A percentile compares a stretch with the other conserved stretches of the same genome.
Evolutionary conservation across 2,329 filamentous ascomycete species (phyloP).

Genomic region (Colletotrichum sublineola): DNA sequence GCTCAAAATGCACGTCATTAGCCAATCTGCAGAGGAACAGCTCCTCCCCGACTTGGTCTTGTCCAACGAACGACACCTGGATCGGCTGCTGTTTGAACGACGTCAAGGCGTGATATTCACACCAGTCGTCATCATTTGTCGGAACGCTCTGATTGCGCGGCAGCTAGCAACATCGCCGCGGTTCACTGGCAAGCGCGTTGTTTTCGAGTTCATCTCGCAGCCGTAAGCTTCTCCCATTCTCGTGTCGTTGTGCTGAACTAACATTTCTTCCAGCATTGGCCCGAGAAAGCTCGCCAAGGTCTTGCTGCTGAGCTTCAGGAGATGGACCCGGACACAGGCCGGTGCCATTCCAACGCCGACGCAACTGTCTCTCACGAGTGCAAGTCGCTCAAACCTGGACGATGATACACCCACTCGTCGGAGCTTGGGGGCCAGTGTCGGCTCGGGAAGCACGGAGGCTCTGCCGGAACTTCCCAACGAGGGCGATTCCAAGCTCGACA

Average conservation of each 20-base stretch:
- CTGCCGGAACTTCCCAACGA: neutral
- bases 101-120: slow-evolving; percentile 3
- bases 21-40: slow-evolving; percentile 24
- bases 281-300: slow-evolving; percentile 54
- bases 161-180: slow-evolving; percentile 43
- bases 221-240: slow-evolving; percentile 47
- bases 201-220: slow-evolving; percentile 55
- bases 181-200: slow-evolving; percentile 42
- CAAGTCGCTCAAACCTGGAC: neutral
- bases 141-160: slow-evolving; percentile 49
- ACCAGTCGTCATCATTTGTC: slow-evolving; percentile 50
- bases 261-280: slow-evolving; percentile 47
- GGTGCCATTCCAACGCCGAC: slow-evolving; percentile 11
- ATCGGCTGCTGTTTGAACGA: slow-evolving; percentile 15
- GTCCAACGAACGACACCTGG: slow-evolving; percentile 40
- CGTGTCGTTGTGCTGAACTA: neutral
- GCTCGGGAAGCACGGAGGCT: neutral
- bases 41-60: slow-evolving; percentile 48
- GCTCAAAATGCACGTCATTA: slow-evolving; percentile 50
- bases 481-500: neutral
- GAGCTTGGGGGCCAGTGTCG: neutral
- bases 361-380: neutral
- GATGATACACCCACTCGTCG: neutral
- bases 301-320: slow-evolving; percentile 46
- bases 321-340: slow-evolving; percentile 45